Conservation (phyloP, 2,329 filamentous ascomycete species). For the Lecanicillium sp. region DNA sequence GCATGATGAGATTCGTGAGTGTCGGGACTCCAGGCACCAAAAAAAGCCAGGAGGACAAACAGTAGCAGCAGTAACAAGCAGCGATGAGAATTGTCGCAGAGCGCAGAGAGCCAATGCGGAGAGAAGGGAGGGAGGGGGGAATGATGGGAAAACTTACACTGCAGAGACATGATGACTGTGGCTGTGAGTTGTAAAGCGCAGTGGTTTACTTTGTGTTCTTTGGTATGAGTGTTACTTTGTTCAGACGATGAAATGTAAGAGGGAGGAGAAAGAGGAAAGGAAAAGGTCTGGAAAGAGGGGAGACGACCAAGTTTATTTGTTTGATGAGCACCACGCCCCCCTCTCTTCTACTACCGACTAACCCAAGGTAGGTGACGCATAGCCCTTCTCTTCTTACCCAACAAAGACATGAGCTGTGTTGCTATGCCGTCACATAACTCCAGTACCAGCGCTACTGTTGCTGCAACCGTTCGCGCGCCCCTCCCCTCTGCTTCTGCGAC, state of each 20-base stretch:
- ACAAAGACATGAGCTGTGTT: neutral
- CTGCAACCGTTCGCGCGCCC: too few species aligned
- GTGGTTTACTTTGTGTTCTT: neutral
- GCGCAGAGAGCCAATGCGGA: too few species aligned
- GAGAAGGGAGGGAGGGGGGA: constrained; percentile 1
- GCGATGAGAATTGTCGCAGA: too few species aligned
- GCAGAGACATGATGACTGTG: constrained; percentile 45
- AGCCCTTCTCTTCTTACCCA: neutral
- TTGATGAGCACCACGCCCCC: neutral
- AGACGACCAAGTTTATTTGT: constrained; percentile 1
- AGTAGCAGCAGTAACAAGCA: too few species aligned
- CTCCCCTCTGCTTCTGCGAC: too few species aligned
- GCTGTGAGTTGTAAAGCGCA: neutral
- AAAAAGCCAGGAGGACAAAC: too few species aligned
- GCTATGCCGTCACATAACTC: constrained; percentile 26
- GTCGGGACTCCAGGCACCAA: too few species aligned
- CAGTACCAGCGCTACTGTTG: too few species aligned
- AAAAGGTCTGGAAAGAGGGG: constrained; percentile 1
- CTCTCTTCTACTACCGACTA: too few species aligned
- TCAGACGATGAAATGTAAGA: too few species aligned
- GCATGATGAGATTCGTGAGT: too few species aligned
- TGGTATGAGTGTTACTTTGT: constrained; percentile 6
- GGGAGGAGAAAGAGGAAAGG: constrained; percentile 9
- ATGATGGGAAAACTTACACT: constrained; percentile 35
- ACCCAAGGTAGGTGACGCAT: too few species aligned